Conservation (phyloP, 2,329 filamentous ascomycete genomes). For the Aspergillus pseudonomiae region DNA sequence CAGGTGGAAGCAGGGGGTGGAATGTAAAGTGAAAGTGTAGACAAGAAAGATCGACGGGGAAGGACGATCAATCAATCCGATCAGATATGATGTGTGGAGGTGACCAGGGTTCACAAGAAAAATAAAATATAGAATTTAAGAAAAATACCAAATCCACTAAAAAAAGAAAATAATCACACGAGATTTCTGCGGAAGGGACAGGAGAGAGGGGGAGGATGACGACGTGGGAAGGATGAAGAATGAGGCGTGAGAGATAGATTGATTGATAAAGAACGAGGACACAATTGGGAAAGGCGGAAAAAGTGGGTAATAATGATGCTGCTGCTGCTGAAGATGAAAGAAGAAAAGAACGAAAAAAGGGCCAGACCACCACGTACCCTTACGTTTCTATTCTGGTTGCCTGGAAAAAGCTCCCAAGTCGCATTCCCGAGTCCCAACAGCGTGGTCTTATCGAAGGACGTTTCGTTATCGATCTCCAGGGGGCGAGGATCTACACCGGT, state of each 20-base stretch:
- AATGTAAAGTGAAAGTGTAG: slow-evolving; percentile 4
- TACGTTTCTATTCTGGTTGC: slow-evolving; percentile 1
- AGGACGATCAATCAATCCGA: slow-evolving; percentile 22
- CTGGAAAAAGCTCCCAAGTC: background rate
- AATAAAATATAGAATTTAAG: background rate
- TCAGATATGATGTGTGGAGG: slow-evolving; percentile 27
- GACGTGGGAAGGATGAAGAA: background rate
- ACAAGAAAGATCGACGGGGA: slow-evolving; percentile 20
- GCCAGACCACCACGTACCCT: background rate
- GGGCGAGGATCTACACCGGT: slow-evolving; percentile 24
- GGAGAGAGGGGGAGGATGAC: background rate
- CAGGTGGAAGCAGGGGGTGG: background rate
- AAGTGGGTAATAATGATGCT: slow-evolving; percentile 15
- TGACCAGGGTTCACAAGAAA: background rate
- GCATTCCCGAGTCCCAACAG: slow-evolving; percentile 7
- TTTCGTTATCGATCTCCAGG: slow-evolving; percentile 26
- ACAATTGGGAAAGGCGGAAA: slow-evolving; percentile 3
- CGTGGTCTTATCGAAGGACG: slow-evolving; percentile 22
- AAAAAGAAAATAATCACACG: background rate
- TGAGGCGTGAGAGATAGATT: slow-evolving; percentile 6
- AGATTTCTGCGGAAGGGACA: background rate
- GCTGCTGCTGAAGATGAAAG: slow-evolving; percentile 12
- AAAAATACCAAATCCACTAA: background rate
- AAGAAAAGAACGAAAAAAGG: background rate
- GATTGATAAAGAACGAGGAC: slow-evolving; percentile 9